Evolutionary conservation across 257 asterid species (phyloP), one percentile per base, ranked within the genome.

Genomic region (Solanum sparsipilum): DNA sequence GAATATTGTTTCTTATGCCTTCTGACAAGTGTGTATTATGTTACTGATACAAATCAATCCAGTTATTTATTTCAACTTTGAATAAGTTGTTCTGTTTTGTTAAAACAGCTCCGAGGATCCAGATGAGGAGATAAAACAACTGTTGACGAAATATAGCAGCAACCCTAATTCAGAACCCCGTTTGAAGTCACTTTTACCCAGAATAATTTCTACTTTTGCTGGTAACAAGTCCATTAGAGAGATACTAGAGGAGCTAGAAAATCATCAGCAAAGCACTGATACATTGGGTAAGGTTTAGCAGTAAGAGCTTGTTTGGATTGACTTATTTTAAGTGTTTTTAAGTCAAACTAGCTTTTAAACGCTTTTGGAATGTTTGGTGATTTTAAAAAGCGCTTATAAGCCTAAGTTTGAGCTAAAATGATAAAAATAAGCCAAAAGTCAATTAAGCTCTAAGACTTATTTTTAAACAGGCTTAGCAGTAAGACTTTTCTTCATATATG

Each of bases 121-220:
- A 38, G 94, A 94, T 86, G 89, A 93, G 86, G 96, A 95, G 68
- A 90, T 97, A 90, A 92, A 88, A 85, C 89, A 85, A 63, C 86
- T 96, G 88, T 86, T 96, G 93, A 93, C 90, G 87, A 94, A 87
- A 89, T 94, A 94, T 90, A 92, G 94, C 90, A 90, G 78, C 90
- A 91, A 90, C 81, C 98, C 98, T 16, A 97, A 96, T 88, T 89
- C 96, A 70, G 98, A 94, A 91, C 96, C 98, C 88, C 98, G 88
- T 81, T 92, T 97, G 89, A 94, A 96, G 92, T 87, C 88, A 91
- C 95, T 96, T 87, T 93, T 96, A 93, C 98, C 99, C 85, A 89
- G 94, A 89, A 96, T 96, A 90, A 92, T 95, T 90, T 93, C 99
- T 41, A 94, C 98, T 67, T 97, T 97, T 85, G 92, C 97, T 83